Evolutionary conservation across 2,329 filamentous ascomycete genomes (phyloP), one percentile per base, ranked within the genome.

Genomic region (Beauveria rudraprayagi): DNA sequence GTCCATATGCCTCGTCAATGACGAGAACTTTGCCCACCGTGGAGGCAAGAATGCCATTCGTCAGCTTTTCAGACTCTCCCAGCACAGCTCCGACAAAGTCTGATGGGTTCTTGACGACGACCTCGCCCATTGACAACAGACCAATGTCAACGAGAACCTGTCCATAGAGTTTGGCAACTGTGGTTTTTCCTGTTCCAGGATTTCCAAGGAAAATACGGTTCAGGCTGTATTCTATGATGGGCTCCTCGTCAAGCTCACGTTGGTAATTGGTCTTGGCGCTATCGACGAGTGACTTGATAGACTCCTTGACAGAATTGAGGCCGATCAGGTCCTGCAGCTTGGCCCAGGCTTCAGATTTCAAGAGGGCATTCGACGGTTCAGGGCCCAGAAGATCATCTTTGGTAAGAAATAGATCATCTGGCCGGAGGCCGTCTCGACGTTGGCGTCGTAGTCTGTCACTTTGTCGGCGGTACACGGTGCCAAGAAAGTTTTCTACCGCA

Each of bases 1-100:
- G 76, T 40, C 85, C 84, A 64, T 93, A 92, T 0, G 89, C 89
- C 68, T 94, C 90, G 63, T 93, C 90, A 3, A 93, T 91, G 16
- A 93, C 83, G 0, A 93, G 78, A 0, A 92, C 88, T 65, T 92
- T 93, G 0, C 90, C 90, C 0, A 80, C 65, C 0, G 87, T 85
- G 0, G 84, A 75, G 0, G 82, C 83, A 0, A 93, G 76, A 7
- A 92, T 91, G 0, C 77, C 85, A 65, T 90, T 92, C 0, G 89
- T 92, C 40, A 85, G 83, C 2, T 80, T 76, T 69, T 93, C 89
- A 0, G 89, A 92, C 1, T 80, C 75, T 0, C 90, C 90, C 0
- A 93, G 63, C 0, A 69, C 76, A 9, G 71, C 73, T 0, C 88
- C 88, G 1, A 92, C 75, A 66, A 93, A 92, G 65, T 93, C 90